Evolutionary conservation across 2,329 filamentous ascomycete species (phyloP).

Genomic region (Akanthomyces uredinophilus): DNA sequence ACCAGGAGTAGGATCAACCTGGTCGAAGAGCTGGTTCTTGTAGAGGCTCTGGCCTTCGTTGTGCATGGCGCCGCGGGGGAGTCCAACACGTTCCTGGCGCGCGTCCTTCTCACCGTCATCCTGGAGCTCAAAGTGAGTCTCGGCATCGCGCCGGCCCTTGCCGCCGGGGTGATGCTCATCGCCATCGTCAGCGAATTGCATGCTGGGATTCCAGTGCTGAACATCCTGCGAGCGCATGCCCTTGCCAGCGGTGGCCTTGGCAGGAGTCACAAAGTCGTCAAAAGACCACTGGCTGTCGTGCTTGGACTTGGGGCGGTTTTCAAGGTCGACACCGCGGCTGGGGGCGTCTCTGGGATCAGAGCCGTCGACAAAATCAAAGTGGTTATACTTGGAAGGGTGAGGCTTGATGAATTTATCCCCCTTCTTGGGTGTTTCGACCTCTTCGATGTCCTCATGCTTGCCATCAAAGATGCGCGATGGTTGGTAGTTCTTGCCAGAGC

Average conservation of each 20-base stretch:
- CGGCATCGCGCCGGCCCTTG: conserved; percentile 72
- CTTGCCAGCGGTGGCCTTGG: conserved; percentile 62
- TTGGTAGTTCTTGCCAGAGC: conserved; percentile 56
- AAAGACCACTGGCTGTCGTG: conserved; percentile 80
- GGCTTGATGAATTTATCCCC: conserved; percentile 52
- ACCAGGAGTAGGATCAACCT: conserved; percentile 42
- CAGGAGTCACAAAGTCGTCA: conserved; percentile 78
- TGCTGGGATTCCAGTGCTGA: conserved; percentile 74
- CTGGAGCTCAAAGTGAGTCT: conserved; percentile 76
- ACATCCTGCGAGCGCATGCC: conserved; percentile 60
- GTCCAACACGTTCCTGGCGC: conserved; percentile 39
- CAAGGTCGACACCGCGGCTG: conserved; percentile 34
- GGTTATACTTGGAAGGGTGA: conserved; percentile 73
- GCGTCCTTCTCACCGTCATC: conserved; percentile 64
- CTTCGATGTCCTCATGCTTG: conserved; percentile 36
- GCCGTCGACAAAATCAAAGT: conserved; percentile 76
- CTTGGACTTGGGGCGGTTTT: conserved; percentile 50
- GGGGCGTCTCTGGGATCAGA: conserved; percentile 46
- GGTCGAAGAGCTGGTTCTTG: conserved; percentile 67
- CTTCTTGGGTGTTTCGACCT: conserved; percentile 38
- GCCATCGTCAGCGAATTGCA: conserved; percentile 46
- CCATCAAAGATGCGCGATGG: conserved; percentile 61
- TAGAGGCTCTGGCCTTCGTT: conserved; percentile 69
- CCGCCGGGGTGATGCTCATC: conserved; percentile 53
- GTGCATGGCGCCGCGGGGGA: conserved; percentile 50